Evolutionary conservation across 1,284 basidiomycete genomes (phyloP).

Genomic region (Fistulina hepatica): DNA sequence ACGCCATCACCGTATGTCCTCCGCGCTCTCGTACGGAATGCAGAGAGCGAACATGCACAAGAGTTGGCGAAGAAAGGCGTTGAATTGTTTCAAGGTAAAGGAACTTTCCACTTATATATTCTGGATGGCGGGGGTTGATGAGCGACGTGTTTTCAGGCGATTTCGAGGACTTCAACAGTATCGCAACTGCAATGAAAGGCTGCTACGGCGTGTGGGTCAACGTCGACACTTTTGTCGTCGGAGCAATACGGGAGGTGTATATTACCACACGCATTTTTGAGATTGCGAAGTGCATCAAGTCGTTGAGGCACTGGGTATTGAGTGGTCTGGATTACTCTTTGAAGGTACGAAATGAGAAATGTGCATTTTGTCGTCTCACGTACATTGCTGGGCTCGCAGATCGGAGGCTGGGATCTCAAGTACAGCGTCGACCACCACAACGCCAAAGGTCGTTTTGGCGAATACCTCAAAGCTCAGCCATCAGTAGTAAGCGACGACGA

Average conservation of each 20-base stretch:
- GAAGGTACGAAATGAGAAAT: slow-evolving; percentile 28
- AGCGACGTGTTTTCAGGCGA: too few relatives aligned
- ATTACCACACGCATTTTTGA: slow-evolving; percentile 36
- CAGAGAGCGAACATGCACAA: slow-evolving; percentile 19
- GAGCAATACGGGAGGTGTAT: slow-evolving; percentile 33
- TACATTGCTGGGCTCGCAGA: background rate
- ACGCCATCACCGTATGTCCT: slow-evolving; percentile 27
- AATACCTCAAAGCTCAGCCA: slow-evolving; percentile 16
- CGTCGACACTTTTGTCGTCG: slow-evolving; percentile 35
- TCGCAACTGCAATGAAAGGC: slow-evolving; percentile 28
- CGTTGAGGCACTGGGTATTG: slow-evolving; percentile 36
- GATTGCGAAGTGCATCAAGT: slow-evolving; percentile 28
- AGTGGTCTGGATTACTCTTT: slow-evolving; percentile 34
- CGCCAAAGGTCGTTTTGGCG: slow-evolving; percentile 19
- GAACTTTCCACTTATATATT: background rate
- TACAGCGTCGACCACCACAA: slow-evolving; percentile 19
- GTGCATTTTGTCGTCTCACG: background rate
- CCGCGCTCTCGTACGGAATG: slow-evolving; percentile 29
- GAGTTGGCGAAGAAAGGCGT: slow-evolving; percentile 24
- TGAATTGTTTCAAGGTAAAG: slow-evolving; percentile 27
- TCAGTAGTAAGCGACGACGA: slow-evolving; percentile 11
- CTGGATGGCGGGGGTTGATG: background rate
- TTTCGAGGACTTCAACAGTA: slow-evolving; percentile 24
- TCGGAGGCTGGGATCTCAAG: slow-evolving; percentile 15
- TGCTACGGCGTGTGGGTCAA: slow-evolving; percentile 37